Conservation (phyloP, 2,329 filamentous ascomycete genomes). For the Fusarium subtropicale region DNA sequence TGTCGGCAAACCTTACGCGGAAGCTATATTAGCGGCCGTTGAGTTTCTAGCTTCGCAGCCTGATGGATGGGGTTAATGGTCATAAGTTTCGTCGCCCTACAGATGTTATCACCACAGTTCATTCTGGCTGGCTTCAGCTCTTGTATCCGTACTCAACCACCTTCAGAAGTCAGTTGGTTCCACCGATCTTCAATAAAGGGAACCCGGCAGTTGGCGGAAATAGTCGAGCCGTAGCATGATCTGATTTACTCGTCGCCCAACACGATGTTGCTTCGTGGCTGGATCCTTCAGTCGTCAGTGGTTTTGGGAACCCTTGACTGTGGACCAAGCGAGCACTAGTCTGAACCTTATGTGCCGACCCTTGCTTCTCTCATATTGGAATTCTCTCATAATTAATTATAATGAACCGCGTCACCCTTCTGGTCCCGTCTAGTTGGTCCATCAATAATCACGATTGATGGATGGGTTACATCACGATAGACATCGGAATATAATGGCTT, state of each 20-base stretch:
- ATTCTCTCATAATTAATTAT: neutral
- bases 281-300: neutral
- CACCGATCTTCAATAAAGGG: neutral
- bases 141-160: rapidly evolving
- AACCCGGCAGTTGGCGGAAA: neutral
- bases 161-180: neutral
- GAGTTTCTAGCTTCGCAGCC: too few relatives aligned
- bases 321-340: neutral
- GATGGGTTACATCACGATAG: too few relatives aligned
- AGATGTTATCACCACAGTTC: too few relatives aligned
- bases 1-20: neutral
- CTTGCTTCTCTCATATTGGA: neutral
- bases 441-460: too few relatives aligned
- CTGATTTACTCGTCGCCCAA: neutral
- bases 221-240: neutral
- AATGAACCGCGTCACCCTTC: too few relatives aligned
- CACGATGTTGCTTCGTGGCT: neutral
- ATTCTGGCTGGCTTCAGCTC: neutral
- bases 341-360: neutral
- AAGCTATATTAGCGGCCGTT: neutral
- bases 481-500: rapidly evolving
- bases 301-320: neutral
- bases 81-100: neutral
- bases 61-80: rapidly evolving
- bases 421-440: too few relatives aligned